Evolutionary conservation across 2,329 filamentous ascomycete genomes (phyloP), one percentile per base, ranked within the genome.

Genomic region (Ascochyta lentis): DNA sequence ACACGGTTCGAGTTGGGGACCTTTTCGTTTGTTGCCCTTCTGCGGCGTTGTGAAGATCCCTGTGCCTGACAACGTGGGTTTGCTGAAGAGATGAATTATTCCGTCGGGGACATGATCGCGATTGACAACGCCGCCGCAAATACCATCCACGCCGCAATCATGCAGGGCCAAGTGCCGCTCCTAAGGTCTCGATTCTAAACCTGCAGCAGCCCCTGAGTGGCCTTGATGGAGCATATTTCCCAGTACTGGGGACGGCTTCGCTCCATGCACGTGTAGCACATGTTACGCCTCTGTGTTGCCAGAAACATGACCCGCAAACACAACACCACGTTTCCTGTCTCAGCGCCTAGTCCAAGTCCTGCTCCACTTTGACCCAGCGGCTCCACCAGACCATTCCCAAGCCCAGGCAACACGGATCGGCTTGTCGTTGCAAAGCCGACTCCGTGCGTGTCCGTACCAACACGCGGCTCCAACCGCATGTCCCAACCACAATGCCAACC

Each of bases 261-360:
- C 26, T 34, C 47, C 53, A 47, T 43, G 31, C 53, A 48, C 12
- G 46, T 49, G 53, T 48, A 48, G 47, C 34, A 48, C 13, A 42
- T 12, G 31, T 38, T 12, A 23, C 42, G 22, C 24, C 37, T 51
- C 26, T 43, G 24, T 48, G 42, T 22, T 43, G 38, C 47, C 27
- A 24, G 31, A 24, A 43, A 39, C 47, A 46, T 31, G 35, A 29
- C 42, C 53, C 48, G 31, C 42, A 54, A 31, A 47, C 29, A 50
- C 47, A 56, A 42, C 45, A 47, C 42, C 53, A 56, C 47, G 46
- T 47, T 50, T 46, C 42, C 47, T 47, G 47, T 51, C 43, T 47
- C 38, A 31, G 35, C 23, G 15, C 16, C 23, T 15, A 23, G 29
- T 27, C 53, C 35, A 31, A 39, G 35, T 38, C 22, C 29, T 42